A percentile compares a stretch with the other conserved stretches of the same genome.
Evolutionary conservation across 257 asterid species (phyloP).

Genomic region (Primulina tabacum): DNA sequence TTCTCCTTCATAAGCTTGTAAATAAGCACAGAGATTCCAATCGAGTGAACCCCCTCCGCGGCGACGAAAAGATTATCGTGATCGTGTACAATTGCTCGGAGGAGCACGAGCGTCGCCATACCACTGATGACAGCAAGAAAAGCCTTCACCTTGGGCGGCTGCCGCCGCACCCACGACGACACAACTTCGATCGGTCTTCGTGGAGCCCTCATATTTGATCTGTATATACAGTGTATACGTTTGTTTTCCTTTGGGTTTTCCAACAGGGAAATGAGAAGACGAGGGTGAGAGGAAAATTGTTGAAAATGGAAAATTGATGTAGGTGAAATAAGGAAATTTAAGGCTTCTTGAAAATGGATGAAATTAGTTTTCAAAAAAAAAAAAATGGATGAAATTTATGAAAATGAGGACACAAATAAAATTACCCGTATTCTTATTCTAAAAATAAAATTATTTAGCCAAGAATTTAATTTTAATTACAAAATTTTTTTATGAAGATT

Average conservation of each 20-base stretch:
- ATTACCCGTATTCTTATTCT: too few relatives aligned
- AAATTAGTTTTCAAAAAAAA: too few relatives aligned
- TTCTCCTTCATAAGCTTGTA: conserved; percentile 37
- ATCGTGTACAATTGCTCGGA: conserved; percentile 33
- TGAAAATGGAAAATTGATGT: not conserved
- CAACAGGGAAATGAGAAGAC: not conserved
- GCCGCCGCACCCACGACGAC: conserved; percentile 34
- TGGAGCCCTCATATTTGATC: conserved; percentile 28
- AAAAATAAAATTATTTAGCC: too few relatives aligned
- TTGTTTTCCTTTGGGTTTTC: not conserved
- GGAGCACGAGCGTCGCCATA: conserved; percentile 33
- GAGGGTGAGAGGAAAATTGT: not conserved
- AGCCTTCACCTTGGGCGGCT: conserved; percentile 41
- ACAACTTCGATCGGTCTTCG: conserved; percentile 36
- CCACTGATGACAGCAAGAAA: conserved; percentile 35
- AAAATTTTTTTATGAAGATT: too few relatives aligned
- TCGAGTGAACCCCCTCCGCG: conserved; percentile 37
- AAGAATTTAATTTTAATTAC: too few relatives aligned
- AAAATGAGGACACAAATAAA: too few relatives aligned
- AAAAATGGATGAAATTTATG: not conserved
- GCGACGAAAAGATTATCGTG: conserved; percentile 23
- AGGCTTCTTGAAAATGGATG: not conserved
- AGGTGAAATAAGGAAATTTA: not conserved
- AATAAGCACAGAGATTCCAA: conserved; percentile 35
- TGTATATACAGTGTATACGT: too few relatives aligned